Base-by-base conservation (phyloP, 2,329 filamentous ascomycete species). In the Cordyceps farinosa region DNA sequence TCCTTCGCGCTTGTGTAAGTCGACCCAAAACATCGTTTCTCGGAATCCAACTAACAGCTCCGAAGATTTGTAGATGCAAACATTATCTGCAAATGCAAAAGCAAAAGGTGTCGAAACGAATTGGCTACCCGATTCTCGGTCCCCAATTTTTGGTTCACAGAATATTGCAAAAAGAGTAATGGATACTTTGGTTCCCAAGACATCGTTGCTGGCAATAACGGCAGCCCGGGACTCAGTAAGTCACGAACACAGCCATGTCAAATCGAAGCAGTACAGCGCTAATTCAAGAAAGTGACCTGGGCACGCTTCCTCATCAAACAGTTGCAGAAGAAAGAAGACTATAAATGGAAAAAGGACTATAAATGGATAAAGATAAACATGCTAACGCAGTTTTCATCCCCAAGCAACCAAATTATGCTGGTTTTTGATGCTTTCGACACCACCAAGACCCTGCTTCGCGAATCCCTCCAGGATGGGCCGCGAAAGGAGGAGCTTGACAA, bases 341-440 rank as follows among this genome's bases (percentile, higher is more conserved):
- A 78, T 61, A 22, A 66, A 15, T 44, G 53, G 0, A 40, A 47
- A 1, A 63, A 65, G 1, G 15, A 67, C 0, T 76, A 78, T 60
- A 34, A 65, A 2, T 78, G 77, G 76, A 64, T 69, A 32, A 77
- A 76, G 62, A 54, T 77, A 2, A 76, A 77, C 59, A 60, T 72
- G 11, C 71, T 76, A 22, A 67, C 72, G 3, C 64, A 67, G 3
- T 75, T 71, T 72, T 40, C 66, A 22, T 47, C 61, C 1, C 30
- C 57, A 0, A 63, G 55, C 1, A 65, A 65, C 6, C 71, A 71
- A 40, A 75, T 67, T 0, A 63, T 77, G 27, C 42, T 77, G 27
- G 22, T 75, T 1, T 76, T 78, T 60, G 74, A 78, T 42, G 51
- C 66, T 1, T 36, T 40, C 11, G 6, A 42, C 13, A 8, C 15